Percentiles rank a stretch among this genome's conserved stretches.
These are phyloP conservation scores for Meripilus lineatus DNA, from an alignment of 1,284 basidiomycete genomes.

Conservation along the genomic window DNA sequence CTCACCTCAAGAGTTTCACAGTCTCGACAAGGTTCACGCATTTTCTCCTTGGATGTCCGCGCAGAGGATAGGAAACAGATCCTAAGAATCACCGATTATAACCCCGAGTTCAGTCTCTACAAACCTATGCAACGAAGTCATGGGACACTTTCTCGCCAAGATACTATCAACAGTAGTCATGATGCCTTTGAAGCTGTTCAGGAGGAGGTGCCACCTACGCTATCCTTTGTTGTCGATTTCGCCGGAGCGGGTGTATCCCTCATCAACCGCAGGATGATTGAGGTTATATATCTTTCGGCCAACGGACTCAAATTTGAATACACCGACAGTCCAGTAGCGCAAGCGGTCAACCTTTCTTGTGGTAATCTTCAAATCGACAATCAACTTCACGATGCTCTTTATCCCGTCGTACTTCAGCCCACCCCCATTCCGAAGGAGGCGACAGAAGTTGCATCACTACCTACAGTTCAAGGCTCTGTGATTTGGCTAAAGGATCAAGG, in stretches of 20 bases:
- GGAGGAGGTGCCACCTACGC: slow-evolving; percentile 65
- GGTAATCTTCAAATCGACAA: slow-evolving; percentile 96
- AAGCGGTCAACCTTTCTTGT: slow-evolving; percentile 80
- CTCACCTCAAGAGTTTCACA: slow-evolving; percentile 22
- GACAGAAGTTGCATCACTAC: slow-evolving; percentile 78
- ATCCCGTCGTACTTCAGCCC: slow-evolving; percentile 95
- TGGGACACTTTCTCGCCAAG: slow-evolving; percentile 54
- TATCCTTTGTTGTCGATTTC: slow-evolving; percentile 75
- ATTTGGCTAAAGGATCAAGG: slow-evolving; percentile 93
- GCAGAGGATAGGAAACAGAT: slow-evolving; percentile 89
- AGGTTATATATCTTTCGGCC: slow-evolving; percentile 88
- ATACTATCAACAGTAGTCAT: slow-evolving; percentile 62
- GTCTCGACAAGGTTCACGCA: slow-evolving; percentile 49
- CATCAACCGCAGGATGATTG: slow-evolving; percentile 83
- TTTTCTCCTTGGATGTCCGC: slow-evolving; percentile 89
- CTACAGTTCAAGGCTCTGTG: slow-evolving; percentile 86
- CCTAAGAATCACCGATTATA: slow-evolving; percentile 85
- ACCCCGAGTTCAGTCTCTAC: slow-evolving; percentile 84
- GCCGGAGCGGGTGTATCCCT: slow-evolving; percentile 93
- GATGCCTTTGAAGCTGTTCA: slow-evolving; percentile 90
- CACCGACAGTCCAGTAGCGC: slow-evolving; percentile 76
- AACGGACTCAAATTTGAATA: slow-evolving; percentile 85
- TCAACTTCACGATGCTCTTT: slow-evolving; percentile 94
- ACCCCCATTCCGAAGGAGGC: slow-evolving; percentile 86
- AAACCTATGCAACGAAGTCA: slow-evolving; percentile 67